Base-by-base conservation (phyloP, 176 grass and related monocot species). In the Avena sativa region DNA sequence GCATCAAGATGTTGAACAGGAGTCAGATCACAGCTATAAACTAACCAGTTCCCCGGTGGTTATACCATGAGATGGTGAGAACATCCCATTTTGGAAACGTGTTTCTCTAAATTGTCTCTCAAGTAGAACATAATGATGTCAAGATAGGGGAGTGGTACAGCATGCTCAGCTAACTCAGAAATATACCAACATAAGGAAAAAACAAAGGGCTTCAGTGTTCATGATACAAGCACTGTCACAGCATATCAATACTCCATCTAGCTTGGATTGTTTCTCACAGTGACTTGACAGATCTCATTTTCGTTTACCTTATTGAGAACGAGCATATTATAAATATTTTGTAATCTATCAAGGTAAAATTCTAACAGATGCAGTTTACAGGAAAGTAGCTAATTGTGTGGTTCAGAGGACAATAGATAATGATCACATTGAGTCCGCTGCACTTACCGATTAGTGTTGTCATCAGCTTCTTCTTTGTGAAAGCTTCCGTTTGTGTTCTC, bases 391-490 rank as follows among this genome's bases (percentile, higher is more conserved):
- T 74, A 75, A 60, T 65, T 77, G 16, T 66, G 26, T 28, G 5
- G 26, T 66, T 66, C 73, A 19, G 32, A 47, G 1, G 30, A 78
- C 17, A 76, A 13, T 87, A 59, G 59, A 6, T 74, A 75, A 52
- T 65, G 53, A 71, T 8, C 58, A 85, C 46, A 67, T 47, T 64
- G 67, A 56, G 74, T 73, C 50, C 14, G 83, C 9, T 64, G 81
- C 25, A 92, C 88, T 97, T 94, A 94, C 92, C 86, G 94, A 82
- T 85, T 86, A 48, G 51, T 16, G 79, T 73, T 88, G 26, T 79
- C 87, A 53, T 76, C 74, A 3, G 10, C 20, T 4, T 88, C 83
- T 79, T 89, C 87, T 81, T 79, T 86, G 47, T 90, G 82, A 53
- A 86, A 74, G 85, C n/a, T 91, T 51, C 90, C 90, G 81, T 93